phyloP scores from a whole-genome alignment of 331 rosid genomes.

The Rosa hybrid region DNA sequence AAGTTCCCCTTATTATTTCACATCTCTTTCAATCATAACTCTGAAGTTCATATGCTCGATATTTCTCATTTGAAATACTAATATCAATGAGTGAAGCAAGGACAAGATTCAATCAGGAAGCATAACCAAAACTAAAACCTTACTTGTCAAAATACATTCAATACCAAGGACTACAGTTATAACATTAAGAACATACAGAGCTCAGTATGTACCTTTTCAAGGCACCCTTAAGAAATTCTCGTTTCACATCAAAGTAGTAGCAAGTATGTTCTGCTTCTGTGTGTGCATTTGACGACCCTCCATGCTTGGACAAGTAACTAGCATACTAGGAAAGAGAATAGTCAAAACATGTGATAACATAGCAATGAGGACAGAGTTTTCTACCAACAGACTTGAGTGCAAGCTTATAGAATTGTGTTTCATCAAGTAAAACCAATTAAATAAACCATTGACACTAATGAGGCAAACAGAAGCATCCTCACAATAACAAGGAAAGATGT shows the following conservation, averaged over 20 bases:
- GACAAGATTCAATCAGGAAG: not conserved
- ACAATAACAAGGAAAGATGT: not conserved
- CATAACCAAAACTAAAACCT: not conserved
- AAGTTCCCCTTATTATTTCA: not conserved
- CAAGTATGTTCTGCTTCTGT: conserved; percentile 84
- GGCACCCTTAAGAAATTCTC: conserved; percentile 82
- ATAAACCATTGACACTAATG: not conserved
- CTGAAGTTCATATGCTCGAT: not conserved
- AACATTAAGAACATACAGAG: not conserved
- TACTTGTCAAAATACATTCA: not conserved
- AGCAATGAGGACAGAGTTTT: conserved; percentile 13
- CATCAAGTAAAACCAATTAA: conserved; percentile 16
- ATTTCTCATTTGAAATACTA: not conserved
- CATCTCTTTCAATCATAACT: not conserved
- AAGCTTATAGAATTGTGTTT: conserved; percentile 9
- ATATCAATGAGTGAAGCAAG: not conserved
- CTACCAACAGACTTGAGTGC: conserved; percentile 14
- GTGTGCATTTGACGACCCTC: conserved; percentile 90
- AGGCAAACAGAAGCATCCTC: not conserved
- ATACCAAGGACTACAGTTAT: not conserved
- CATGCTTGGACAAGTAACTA: conserved; percentile 95
- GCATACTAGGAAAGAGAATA: conserved; percentile 69
- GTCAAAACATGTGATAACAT: conserved; percentile 40
- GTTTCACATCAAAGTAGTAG: conserved; percentile 93
- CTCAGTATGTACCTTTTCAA: conserved; percentile 65